Conservation (phyloP, 2,329 filamentous ascomycete genomes). For the Fusarium piperis region DNA sequence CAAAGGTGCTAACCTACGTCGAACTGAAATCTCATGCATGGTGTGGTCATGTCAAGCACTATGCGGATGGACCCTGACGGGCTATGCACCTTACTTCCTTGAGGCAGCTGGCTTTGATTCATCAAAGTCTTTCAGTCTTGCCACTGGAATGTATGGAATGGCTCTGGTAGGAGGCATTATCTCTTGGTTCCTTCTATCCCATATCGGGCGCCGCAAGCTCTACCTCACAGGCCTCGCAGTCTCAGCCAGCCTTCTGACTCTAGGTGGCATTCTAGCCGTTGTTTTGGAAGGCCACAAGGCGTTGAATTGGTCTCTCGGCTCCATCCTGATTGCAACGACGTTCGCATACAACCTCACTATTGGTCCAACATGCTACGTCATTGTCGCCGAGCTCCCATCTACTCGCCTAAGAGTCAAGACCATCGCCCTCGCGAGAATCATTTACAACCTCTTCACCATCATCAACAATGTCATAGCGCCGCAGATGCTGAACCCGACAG, state of each 20-base stretch:
- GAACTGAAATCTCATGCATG: conserved; percentile 43
- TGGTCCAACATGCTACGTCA: conserved; percentile 45
- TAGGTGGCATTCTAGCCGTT: conserved; percentile 52
- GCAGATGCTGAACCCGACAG: conserved; percentile 41
- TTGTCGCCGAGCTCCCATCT: conserved; percentile 52
- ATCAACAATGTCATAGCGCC: conserved; percentile 42
- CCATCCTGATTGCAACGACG: conserved; percentile 53
- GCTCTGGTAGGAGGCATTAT: conserved; percentile 54
- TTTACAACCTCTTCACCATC: conserved; percentile 37
- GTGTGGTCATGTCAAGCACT: conserved; percentile 42
- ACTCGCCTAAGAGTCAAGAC: conserved; percentile 53
- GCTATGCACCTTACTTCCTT: conserved; percentile 52
- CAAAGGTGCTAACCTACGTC: conserved; percentile 39
- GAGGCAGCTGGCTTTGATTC: conserved; percentile 52
- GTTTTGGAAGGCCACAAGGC: conserved; percentile 42
- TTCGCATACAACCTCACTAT: conserved; percentile 47
- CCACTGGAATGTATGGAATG: conserved; percentile 51
- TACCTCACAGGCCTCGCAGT: conserved; percentile 50
- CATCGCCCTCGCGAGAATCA: conserved; percentile 50
- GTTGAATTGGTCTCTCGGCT: conserved; percentile 49
- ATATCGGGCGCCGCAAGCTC: conserved; percentile 52
- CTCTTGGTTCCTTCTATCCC: conserved; percentile 52
- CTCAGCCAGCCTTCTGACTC: conserved; percentile 46
- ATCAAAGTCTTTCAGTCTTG: conserved; percentile 51
- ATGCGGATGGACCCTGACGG: conserved; percentile 34